Evolutionary conservation across 495 filamentous ascomycete species (phyloP).

Genomic region (Aspergillus asperescens): DNA sequence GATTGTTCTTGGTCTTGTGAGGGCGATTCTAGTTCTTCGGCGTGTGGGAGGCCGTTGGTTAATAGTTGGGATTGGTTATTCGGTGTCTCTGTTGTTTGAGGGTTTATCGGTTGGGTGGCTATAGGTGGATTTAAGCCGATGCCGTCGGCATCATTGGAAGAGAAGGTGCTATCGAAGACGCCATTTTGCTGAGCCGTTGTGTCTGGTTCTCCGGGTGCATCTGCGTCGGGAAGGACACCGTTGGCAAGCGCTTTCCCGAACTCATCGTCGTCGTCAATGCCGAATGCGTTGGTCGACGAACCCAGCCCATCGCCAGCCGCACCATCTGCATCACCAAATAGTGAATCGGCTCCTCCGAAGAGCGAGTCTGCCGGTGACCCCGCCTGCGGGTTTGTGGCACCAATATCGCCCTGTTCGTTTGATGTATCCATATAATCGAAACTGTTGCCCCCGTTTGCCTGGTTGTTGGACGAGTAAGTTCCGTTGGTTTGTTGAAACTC

Average conservation of each 20-base stretch:
- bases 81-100: constrained; percentile 16
- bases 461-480: constrained; percentile 60
- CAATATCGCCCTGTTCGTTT: constrained; percentile 35
- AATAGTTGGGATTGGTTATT: constrained; percentile 22
- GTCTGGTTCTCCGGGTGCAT: constrained; percentile 34
- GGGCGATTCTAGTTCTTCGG: constrained; percentile 39
- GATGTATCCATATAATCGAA: constrained; percentile 45
- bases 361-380: constrained; percentile 68
- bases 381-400: constrained; percentile 39
- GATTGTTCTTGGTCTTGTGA: constrained; percentile 28
- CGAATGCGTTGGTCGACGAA: constrained; percentile 55
- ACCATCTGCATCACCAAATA: constrained; percentile 68
- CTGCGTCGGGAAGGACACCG: constrained; percentile 41
- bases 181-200: constrained; percentile 22
- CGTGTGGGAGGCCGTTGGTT: constrained; percentile 49
- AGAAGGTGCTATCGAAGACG: constrained; percentile 9
- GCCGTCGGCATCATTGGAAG: constrained; percentile 5
- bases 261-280: constrained; percentile 78
- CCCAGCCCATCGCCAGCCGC: constrained; percentile 52
- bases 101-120: constrained; percentile 13
- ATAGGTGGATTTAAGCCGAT: constrained; percentile 11
- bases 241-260: constrained; percentile 76
- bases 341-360: constrained; percentile 61
- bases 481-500: constrained; percentile 54
- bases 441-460: constrained; percentile 37